A percentile compares a stretch with the other conserved stretches of the same genome.
Conservation (phyloP, 768 basidiomycete species). For the Hypholoma sublateritium region DNA sequence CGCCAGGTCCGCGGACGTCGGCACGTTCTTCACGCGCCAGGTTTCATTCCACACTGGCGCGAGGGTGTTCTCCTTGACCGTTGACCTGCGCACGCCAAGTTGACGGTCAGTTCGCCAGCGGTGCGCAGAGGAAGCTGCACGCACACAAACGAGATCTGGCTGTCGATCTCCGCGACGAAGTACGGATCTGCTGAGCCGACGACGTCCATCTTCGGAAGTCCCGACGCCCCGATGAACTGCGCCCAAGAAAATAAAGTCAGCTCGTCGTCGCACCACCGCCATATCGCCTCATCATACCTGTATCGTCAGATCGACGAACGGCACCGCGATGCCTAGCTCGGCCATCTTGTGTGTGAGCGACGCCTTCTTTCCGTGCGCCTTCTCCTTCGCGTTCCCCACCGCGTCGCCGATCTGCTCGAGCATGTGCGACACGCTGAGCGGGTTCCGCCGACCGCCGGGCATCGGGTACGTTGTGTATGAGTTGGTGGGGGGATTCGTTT, state of each 20-base stretch:
- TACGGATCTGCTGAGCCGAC: slow-evolving; percentile 67
- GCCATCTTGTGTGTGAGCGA: slow-evolving; percentile 32
- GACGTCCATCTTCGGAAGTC: slow-evolving; percentile 70
- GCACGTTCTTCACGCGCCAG: slow-evolving; percentile 76
- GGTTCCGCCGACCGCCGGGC: slow-evolving; percentile 27
- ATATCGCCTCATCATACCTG: slow-evolving; percentile 37
- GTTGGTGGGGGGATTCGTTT: no score
- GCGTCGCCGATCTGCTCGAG: slow-evolving; percentile 24
- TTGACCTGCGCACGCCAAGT: slow-evolving; percentile 53
- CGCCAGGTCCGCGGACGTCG: slow-evolving; percentile 52
- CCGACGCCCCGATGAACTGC: slow-evolving; percentile 71
- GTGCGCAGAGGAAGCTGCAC: slow-evolving; percentile 18
- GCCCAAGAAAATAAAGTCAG: background rate
- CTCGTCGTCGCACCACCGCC: background rate
- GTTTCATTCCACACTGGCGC: slow-evolving; percentile 75
- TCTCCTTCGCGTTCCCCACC: slow-evolving; percentile 31
- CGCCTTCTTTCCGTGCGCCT: slow-evolving; percentile 27
- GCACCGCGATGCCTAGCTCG: slow-evolving; percentile 23
- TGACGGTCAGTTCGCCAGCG: background rate
- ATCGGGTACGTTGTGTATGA: background rate
- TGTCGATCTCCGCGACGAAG: slow-evolving; percentile 67
- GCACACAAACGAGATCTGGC: slow-evolving; percentile 62
- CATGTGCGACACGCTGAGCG: slow-evolving; percentile 34
- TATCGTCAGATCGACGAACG: slow-evolving; percentile 59
- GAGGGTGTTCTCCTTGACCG: slow-evolving; percentile 55